Evolutionary conservation across 2,329 filamentous ascomycete genomes (phyloP).

Genomic region (Sclerotinia borealis): DNA sequence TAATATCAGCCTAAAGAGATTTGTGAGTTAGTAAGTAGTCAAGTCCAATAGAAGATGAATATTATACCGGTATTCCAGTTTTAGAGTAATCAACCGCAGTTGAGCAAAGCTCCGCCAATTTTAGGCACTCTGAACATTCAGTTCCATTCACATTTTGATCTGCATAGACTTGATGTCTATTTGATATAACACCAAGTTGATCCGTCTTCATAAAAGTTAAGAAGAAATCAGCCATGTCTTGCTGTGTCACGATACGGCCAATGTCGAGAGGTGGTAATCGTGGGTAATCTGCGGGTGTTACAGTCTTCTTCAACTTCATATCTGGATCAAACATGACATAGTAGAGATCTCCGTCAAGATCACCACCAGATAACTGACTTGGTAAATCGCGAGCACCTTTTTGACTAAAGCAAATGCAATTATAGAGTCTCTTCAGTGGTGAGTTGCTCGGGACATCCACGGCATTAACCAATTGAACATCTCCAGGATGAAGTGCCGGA

Average conservation of each 20-base stretch:
- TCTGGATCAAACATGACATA: slow-evolving; percentile 67
- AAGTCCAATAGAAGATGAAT: neutral
- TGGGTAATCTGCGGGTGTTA: slow-evolving; percentile 64
- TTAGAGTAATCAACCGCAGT: slow-evolving; percentile 72
- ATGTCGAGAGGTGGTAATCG: slow-evolving; percentile 51
- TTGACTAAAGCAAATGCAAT: slow-evolving; percentile 75
- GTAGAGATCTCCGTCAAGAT: slow-evolving; percentile 78
- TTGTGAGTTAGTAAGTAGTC: neutral
- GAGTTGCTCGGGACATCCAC: slow-evolving; percentile 54
- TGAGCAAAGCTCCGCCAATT: slow-evolving; percentile 59
- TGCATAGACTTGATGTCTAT: slow-evolving; percentile 55
- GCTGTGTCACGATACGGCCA: slow-evolving; percentile 48
- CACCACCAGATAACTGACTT: slow-evolving; percentile 72
- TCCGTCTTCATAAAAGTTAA: slow-evolving; percentile 69
- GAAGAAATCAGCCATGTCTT: slow-evolving; percentile 76
- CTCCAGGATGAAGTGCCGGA: slow-evolving; percentile 75
- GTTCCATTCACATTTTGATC: slow-evolving; percentile 52
- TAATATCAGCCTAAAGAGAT: slow-evolving; percentile 24
- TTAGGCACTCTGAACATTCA: slow-evolving; percentile 42
- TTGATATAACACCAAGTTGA: slow-evolving; percentile 59
- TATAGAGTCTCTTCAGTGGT: slow-evolving; percentile 55
- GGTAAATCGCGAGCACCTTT: slow-evolving; percentile 67
- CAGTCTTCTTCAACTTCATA: slow-evolving; percentile 41
- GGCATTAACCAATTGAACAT: slow-evolving; percentile 62
- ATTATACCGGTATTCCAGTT: slow-evolving; percentile 54